Evolutionary conservation across 768 basidiomycete genomes (phyloP).

Genomic region (Lactifluus piperatus): DNA sequence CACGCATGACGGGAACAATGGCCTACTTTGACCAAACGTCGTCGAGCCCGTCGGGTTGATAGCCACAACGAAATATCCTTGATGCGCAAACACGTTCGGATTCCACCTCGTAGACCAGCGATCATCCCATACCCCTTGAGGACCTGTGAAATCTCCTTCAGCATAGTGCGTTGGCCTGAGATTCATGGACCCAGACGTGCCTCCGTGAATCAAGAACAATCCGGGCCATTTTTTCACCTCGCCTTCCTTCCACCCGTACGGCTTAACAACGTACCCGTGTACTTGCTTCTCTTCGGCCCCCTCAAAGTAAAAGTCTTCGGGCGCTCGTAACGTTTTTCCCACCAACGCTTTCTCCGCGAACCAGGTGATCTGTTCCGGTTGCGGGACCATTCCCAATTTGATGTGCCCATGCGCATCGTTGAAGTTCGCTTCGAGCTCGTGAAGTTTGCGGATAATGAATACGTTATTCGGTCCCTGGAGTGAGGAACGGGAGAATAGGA

Average conservation of each 20-base stretch:
- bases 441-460: slow-evolving; percentile 49
- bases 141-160: slow-evolving; percentile 34
- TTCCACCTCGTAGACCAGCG: slow-evolving; percentile 93
- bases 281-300: slow-evolving; percentile 69
- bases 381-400: slow-evolving; percentile 29
- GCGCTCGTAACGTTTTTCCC: slow-evolving; percentile 48
- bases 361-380: slow-evolving; percentile 51
- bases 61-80: slow-evolving; percentile 81
- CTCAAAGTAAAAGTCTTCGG: slow-evolving; percentile 85
- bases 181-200: slow-evolving; percentile 23
- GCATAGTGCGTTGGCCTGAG: background rate
- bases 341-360: slow-evolving; percentile 51
- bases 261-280: slow-evolving; percentile 81
- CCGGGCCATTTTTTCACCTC: slow-evolving; percentile 64
- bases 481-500: slow-evolving; percentile 68
- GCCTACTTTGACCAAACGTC: slow-evolving; percentile 75
- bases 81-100: slow-evolving; percentile 63
- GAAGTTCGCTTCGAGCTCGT: slow-evolving; percentile 30
- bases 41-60: slow-evolving; percentile 96
- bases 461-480: slow-evolving; percentile 75
- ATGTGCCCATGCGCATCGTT: slow-evolving; percentile 21
- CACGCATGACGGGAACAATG: background rate
- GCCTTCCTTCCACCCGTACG: slow-evolving; percentile 61
- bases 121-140: slow-evolving; percentile 84
- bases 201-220: slow-evolving; percentile 76